Evolutionary conservation across 768 basidiomycete genomes (phyloP).

Genomic region (Leccinum sublutescens): DNA sequence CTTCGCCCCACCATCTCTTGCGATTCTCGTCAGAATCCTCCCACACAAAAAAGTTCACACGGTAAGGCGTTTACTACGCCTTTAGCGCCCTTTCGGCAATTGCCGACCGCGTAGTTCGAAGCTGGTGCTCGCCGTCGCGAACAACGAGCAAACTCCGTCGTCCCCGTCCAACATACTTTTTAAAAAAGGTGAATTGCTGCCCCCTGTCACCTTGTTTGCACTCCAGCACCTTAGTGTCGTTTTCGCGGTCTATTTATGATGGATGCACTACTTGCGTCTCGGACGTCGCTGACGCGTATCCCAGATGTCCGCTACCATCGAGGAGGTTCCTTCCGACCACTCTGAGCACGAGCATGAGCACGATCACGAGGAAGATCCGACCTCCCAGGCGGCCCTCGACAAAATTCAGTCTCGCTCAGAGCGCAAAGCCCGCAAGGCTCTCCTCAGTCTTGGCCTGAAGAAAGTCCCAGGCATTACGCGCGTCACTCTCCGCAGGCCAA

Average conservation of each 20-base stretch:
- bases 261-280: constrained; percentile 27
- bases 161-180: constrained; percentile 11
- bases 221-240: background rate
- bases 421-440: constrained; percentile 93
- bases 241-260: constrained; percentile 10
- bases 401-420: constrained; percentile 95
- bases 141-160: constrained; percentile 35
- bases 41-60: too few species aligned
- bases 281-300: constrained; percentile 33
- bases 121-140: constrained; percentile 29
- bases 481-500: constrained; percentile 91
- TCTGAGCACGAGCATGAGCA: constrained; percentile 73
- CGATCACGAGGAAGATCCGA: constrained; percentile 78
- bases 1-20: too few species aligned
- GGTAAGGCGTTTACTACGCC: too few species aligned
- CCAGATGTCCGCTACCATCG: constrained; percentile 74
- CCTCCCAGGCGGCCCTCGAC: constrained; percentile 79
- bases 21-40: too few species aligned
- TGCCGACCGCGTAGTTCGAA: constrained; percentile 17
- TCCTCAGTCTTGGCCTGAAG: constrained; percentile 88
- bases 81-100: constrained; percentile 25
- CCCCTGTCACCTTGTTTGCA: background rate
- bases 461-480: constrained; percentile 90
- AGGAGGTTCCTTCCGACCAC: constrained; percentile 81
- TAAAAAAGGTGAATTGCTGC: constrained; percentile 19